Base-by-base conservation (phyloP, 768 basidiomycete species). In the Scleroderma bovista region DNA sequence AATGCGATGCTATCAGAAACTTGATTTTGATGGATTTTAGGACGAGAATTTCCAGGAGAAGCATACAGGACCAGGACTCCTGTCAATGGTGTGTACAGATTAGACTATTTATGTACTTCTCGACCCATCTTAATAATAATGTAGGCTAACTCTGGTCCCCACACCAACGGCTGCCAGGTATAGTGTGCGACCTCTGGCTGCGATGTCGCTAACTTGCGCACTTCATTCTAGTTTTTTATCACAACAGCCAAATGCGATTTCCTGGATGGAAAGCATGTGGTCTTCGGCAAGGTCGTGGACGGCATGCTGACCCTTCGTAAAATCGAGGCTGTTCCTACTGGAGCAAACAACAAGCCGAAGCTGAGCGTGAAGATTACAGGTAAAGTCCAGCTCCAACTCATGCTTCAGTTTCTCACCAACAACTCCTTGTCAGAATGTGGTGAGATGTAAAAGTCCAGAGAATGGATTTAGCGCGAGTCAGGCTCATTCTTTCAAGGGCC, bases 41-140 rank as follows among this genome's bases (percentile, higher is more conserved):
- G 95, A 98, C 60, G 95, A 98, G 73, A 98, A 93, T 68, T 98
- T 98, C 61, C 76, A 79, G 48, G 82, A 92, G 60, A 94, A 93
- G 64, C 95, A 99, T 61, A 79, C 74, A 1, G 86, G 77, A 1
- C 84, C 94, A 1, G 94, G 94, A 1, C 70, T 97, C 33, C 69
- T 98, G 22, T 94, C 91, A 33, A 97, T 98, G 94, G 93, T 86
- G 59, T 34, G 69, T 44, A n/a, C n/a, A 44, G 34, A 5, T 17
- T 44, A 43, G 17, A 42, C 34, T 46, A 16, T 42, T 29, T 20
- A 10, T 50, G 13, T 52, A 36, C 19, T 40, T 40, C 41, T 37
- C 37, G 32, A 10, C 33, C 54, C 26, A 53, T 43, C 2, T 48
- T 20, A n/a, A n/a, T 29, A 29, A 9, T 29, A 20, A n/a, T 47